Conservation (phyloP, 2,329 filamentous ascomycete genomes). For the Penicillium griseofulvum region DNA sequence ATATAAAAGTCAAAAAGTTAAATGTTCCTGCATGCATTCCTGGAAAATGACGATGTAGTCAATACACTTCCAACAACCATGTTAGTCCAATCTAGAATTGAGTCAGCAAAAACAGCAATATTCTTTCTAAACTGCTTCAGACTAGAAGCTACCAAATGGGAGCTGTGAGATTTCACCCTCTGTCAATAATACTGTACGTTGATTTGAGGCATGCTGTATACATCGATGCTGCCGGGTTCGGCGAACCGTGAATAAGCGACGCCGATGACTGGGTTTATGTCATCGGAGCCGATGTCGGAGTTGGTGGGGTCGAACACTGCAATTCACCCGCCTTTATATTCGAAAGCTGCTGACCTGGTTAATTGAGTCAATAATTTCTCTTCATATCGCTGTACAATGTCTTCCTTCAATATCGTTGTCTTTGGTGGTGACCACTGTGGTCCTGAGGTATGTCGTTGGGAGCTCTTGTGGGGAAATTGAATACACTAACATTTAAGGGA, state of each 20-base stretch:
- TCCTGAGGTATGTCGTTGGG: conserved; percentile 65
- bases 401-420: conserved; percentile 73
- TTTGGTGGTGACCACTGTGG: conserved; percentile 82
- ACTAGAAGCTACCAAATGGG: too few species aligned
- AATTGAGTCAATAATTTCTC: conserved; percentile 16
- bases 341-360: conserved; percentile 11
- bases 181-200: too few species aligned
- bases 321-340: conserved; percentile 24
- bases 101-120: too few species aligned
- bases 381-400: conserved; percentile 51
- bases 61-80: too few species aligned
- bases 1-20: background rate
- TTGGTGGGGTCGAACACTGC: conserved; percentile 18
- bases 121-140: too few species aligned
- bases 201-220: too few species aligned
- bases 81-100: too few species aligned
- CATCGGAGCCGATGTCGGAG: conserved; percentile 26
- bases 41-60: too few species aligned
- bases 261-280: conserved; percentile 10
- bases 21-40: too few species aligned
- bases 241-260: conserved; percentile 8
- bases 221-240: background rate
- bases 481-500: conserved; percentile 7
- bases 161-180: too few species aligned
- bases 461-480: background rate